Evolutionary conservation across 352 stramenopile genomes (phyloP), one percentile per base, ranked within the genome.

Genomic region (Phytophthora syringae): DNA sequence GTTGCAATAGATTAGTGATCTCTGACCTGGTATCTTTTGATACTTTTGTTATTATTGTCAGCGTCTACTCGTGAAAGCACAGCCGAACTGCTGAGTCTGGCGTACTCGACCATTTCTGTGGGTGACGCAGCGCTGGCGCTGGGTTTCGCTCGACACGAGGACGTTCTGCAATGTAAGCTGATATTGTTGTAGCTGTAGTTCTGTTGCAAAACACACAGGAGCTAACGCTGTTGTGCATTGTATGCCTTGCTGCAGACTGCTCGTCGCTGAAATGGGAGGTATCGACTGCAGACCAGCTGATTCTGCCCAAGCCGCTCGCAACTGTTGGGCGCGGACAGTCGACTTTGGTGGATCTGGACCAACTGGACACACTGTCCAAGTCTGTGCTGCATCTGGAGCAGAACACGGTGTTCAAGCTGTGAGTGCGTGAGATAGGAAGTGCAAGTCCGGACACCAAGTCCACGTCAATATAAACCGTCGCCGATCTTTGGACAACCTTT

Each of bases 311-410:
- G 67, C 55, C 79, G 11, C 21, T 82, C 20, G 50, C 47, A 1
- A 74, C 62, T 30, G 54, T 52, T 4, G 65, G 65, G 25, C 64
- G 57, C 32, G 62, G 70, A 6, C 47, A 40, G 9, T 61, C 64
- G 10, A 64, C 28, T 20, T 52, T 36, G 2, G 54, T 74, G 45
- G 75, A 82, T 49, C 68, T 92, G 20, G 61, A 82, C 48, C 80
- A 90, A 67, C 79, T 92, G 47, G 79, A 92, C 52, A 84, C 68
- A 39, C 66, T 92, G 48, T 82, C 83, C 32, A 73, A 86, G 59
- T 82, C 82, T 27, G 80, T 92, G 67, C 71, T 92, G 40, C 80
- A 90, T 71, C 69, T 92, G 61, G 83, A 92, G 70, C 79, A 90
- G 65, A 88, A 78, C 64, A 92, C 79, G 16, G 54, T 89, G 27